Evolutionary conservation across 1,284 basidiomycete species (phyloP), one percentile per base, ranked within the genome.

Genomic region (Cutaneotrichosporon daszewskae): DNA sequence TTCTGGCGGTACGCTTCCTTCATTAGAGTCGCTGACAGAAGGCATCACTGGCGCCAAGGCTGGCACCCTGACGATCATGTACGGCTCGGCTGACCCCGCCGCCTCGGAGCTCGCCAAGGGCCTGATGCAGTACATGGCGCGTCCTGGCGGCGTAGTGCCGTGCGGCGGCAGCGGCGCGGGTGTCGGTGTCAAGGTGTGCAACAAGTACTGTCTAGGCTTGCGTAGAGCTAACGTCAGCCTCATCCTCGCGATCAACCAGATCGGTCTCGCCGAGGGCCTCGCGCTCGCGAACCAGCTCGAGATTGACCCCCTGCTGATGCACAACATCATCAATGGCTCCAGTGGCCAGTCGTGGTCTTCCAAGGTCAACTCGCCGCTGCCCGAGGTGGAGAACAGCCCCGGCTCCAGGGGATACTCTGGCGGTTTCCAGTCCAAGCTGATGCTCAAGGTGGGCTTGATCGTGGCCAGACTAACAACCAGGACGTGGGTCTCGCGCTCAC

Each of bases 231-330:
- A 28, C 23, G 0, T 1, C 46, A 70, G 68, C 47, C 47, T 69
- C 31, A 60, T 71, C 14, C 49, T 69, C 10, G 63, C 66, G 17
- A 60, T 66, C 36, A 71, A 71, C 44, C 68, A 71, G 51, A 66
- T 71, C 32, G 68, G 54, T 9, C 50, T 71, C 9, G 58, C 64
- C 3, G 68, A 71, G 47, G 68, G 66, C 4, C 43, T 68, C 8
- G 57, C 62, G 5, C 43, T 69, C 32, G 67, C 64, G 19, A 47
- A 51, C 18, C 55, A 61, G 9, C 56, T 69, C 16, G 59, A 54
- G 8, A 60, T 68, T 17, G 62, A 66, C 48, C 58, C 61, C 3
- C 7, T 44, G 4, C 44, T 69, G 17, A 46, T 69, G 14, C 59
- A 65, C 38, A 47, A 55, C 35, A 60, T 69, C 26, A 57, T 69